Percentiles rank a stretch among this genome's conserved stretches.
These are phyloP conservation scores for Suillus subalutaceus DNA, from an alignment of 768 basidiomycete species.

Conservation along the genomic window DNA sequence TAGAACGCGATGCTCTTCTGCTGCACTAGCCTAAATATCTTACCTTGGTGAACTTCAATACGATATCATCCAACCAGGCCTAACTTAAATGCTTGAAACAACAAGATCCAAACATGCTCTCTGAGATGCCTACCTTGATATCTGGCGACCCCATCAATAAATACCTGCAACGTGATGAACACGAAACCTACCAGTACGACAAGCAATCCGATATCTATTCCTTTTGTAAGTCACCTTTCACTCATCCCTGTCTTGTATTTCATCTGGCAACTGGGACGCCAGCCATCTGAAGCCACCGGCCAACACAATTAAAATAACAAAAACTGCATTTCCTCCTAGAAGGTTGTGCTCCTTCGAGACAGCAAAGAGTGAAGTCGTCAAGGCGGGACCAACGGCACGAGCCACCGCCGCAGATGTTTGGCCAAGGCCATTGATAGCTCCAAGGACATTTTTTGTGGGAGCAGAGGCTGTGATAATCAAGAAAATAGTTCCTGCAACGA, in stretches of 20 bases:
- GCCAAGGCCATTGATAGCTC: conserved; percentile 59
- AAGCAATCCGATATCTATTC: background rate
- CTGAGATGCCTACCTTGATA: background rate
- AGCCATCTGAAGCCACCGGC: conserved; percentile 25
- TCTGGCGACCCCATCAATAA: background rate
- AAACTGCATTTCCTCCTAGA: conserved; percentile 54
- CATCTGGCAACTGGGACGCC: conserved; percentile 26
- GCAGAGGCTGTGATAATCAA: conserved; percentile 56
- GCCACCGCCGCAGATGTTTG: conserved; percentile 50
- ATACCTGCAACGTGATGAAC: background rate
- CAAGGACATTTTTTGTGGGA: conserved; percentile 55
- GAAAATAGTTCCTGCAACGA: conserved; percentile 47
- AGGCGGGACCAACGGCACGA: conserved; percentile 51
- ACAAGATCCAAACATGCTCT: background rate
- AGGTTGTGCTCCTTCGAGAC: conserved; percentile 50
- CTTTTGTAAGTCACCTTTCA: background rate
- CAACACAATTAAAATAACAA: conserved; percentile 42
- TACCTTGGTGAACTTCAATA: too few species aligned
- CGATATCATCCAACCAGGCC: background rate
- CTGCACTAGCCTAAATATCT: too few species aligned
- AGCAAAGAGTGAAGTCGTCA: conserved; percentile 54
- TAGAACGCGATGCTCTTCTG: too few species aligned
- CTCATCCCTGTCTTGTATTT: conserved; percentile 38
- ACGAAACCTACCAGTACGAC: background rate
- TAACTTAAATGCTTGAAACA: background rate